Evolutionary conservation across 345 rosid genomes (phyloP).

Genomic region (Populus davidiana): DNA sequence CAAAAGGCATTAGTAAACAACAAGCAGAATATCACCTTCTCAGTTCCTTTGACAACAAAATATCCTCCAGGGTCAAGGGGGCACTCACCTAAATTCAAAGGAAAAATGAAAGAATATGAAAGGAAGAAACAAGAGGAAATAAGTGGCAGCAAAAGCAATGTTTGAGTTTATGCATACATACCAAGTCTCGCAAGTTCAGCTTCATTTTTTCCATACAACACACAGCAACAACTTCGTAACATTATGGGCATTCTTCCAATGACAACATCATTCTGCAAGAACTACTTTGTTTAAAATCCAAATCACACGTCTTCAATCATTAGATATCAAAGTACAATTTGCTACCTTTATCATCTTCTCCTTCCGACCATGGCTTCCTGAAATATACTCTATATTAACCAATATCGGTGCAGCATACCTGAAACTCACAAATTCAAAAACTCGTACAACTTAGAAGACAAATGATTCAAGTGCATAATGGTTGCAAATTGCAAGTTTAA

Average conservation of each 20-base stretch:
- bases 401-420: constrained; percentile 86
- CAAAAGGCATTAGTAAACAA: neutral
- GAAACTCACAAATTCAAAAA: constrained; percentile 16
- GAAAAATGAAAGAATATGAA: neutral
- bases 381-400: constrained; percentile 67
- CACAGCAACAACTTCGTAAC: constrained; percentile 80
- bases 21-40: constrained; percentile 53
- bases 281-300: constrained; percentile 11
- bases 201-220: constrained; percentile 72
- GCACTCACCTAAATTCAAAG: constrained; percentile 71
- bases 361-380: constrained; percentile 49
- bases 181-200: constrained; percentile 91
- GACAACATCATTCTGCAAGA: constrained; percentile 52
- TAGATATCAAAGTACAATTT: neutral
- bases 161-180: constrained; percentile 34
- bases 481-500: neutral
- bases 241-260: constrained; percentile 93
- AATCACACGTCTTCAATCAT: neutral
- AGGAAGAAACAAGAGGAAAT: neutral
- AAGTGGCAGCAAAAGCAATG: neutral
- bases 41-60: constrained; percentile 83
- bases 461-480: neutral
- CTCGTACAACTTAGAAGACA: neutral
- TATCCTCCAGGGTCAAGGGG: constrained; percentile 98
- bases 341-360: constrained; percentile 49